Base-by-base conservation (phyloP, 225 moss, liverwort and hornwort genomes). In the Polytrichum formosum region DNA sequence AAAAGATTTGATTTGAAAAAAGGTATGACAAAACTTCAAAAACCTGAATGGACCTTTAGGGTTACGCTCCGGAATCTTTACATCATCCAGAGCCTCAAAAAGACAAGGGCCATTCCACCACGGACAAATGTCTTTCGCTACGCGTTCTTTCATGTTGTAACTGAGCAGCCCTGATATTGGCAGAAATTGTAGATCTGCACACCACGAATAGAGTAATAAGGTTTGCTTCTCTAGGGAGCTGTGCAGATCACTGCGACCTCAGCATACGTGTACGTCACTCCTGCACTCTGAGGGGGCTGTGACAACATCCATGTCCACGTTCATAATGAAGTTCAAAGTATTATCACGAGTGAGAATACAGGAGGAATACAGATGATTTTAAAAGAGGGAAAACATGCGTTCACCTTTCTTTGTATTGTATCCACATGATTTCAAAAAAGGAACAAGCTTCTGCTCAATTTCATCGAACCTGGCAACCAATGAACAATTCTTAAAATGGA, bases 41-140 rank as follows among this genome's bases (percentile, higher is more conserved):
- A 18, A 85, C 85, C 85, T 84, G 82, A 88, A 82, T 66, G 84
- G 84, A 53, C 88, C 82, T 23, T 22, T 54, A 61, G 84, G 84
- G 67, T 84, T 77, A 58, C 88, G 77, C 5, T 73, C 74, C 53
- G 84, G 62, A 27, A 88, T 63, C 56, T 88, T 82, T 67, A 84
- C 80, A 28, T 77, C 72, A 78, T 88, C 88, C 72, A 88, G 72
- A 2, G 84, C 84, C 54, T 88, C 88, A 66, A 88, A 88, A 0
- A 88, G 72, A 70, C 84, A 82, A 30, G 82, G 75, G 65, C 88
- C 88, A 74, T 84, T 82, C 73, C 82, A 88, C 88, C 88, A 88
- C 5, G 71, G 74, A 69, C 88, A 88, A 13, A 73, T 13, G 4
- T 66, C 65, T 63, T 82, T 82, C 2, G 56, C 58, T 73, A 82